Percentiles rank a stretch among this genome's conserved stretches.
These are phyloP conservation scores for Tolypocladium pustulatum DNA, from an alignment of 2,329 filamentous ascomycete genomes.

Conservation along the genomic window DNA sequence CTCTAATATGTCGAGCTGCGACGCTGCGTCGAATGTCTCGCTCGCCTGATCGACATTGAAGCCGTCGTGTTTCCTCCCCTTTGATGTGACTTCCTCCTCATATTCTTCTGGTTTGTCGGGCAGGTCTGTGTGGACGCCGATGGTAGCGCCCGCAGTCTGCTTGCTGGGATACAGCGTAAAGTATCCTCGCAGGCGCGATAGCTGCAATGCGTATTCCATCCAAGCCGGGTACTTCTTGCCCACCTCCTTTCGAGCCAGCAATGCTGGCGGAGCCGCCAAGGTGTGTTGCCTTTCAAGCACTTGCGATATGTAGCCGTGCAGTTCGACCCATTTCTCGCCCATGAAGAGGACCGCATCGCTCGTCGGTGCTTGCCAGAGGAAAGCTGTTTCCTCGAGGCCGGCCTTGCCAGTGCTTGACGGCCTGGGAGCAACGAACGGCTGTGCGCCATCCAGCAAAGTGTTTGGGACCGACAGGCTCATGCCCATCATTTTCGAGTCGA, in stretches of 20 bases:
- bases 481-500: conserved; percentile 55
- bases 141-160: conserved; percentile 41
- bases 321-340: conserved; percentile 76
- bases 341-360: conserved; percentile 75
- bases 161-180: conserved; percentile 68
- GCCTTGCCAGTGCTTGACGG: conserved; percentile 7
- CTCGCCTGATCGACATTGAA: conserved; percentile 17
- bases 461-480: conserved; percentile 70
- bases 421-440: conserved; percentile 38
- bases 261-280: conserved; percentile 22
- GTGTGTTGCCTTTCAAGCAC: conserved; percentile 37
- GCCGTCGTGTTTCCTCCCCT: conserved; percentile 9
- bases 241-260: conserved; percentile 46
- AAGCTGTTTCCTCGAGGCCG: conserved; percentile 37
- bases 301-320: conserved; percentile 68
- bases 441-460: conserved; percentile 49
- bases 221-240: conserved; percentile 62
- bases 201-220: conserved; percentile 67
- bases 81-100: conserved; percentile 9
- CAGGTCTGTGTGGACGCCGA: conserved; percentile 70
- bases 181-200: conserved; percentile 69
- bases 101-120: conserved; percentile 64
- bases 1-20: conserved; percentile 34
- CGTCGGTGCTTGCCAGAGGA: conserved; percentile 78
- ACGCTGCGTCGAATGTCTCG: conserved; percentile 29